Base-by-base conservation (phyloP, 805 yeast genomes). In the Candida maris region DNA sequence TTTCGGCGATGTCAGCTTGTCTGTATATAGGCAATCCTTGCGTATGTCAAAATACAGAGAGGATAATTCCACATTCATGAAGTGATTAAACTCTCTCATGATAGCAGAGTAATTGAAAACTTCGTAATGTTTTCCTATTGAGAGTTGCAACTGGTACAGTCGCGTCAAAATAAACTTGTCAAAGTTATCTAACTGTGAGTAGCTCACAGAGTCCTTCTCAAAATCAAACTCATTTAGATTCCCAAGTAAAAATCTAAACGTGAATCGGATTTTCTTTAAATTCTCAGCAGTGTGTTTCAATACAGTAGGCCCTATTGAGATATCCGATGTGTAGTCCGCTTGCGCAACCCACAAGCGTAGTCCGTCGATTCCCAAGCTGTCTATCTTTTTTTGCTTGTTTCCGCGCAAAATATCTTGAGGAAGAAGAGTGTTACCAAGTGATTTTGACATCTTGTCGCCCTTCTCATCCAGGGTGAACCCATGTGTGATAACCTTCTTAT, bases 401-500 rank as follows among this genome's bases (percentile, higher is more conserved):
- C 94, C 95, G 24, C 73, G 62, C 23, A 91, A 75, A 6, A 87
- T 74, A 23, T 77, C 77, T 3, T 51, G 51, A 0, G 97, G 97
- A 1, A 73, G 57, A 15, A 89, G 73, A 0, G 79, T 79, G 49
- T 93, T 93, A 0, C 97, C 96, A 25, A 84, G 62, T 0, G 96
- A 86, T 55, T 93, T 93, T 3, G 97, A 89, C 97, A 91, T 91
- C 52, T 93, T 93, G 38, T 73, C 72, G 13, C 93, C 91, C 43
- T 80, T 75, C 46, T 79, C 86, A 62, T 93, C 98, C 41, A 93
- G 64, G 0, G 85, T 82, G 55, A 93, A 93, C 0, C 99, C 99
- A 59, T 93, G 98, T 0, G 98, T 93, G 19, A 93, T 72, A 24
- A 93, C 74, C 17, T 72, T 69, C 41, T 72, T 73, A 60, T 75